Evolutionary conservation across 2,329 filamentous ascomycete genomes (phyloP).

Genomic region (Westerdykella aurantiaca): DNA sequence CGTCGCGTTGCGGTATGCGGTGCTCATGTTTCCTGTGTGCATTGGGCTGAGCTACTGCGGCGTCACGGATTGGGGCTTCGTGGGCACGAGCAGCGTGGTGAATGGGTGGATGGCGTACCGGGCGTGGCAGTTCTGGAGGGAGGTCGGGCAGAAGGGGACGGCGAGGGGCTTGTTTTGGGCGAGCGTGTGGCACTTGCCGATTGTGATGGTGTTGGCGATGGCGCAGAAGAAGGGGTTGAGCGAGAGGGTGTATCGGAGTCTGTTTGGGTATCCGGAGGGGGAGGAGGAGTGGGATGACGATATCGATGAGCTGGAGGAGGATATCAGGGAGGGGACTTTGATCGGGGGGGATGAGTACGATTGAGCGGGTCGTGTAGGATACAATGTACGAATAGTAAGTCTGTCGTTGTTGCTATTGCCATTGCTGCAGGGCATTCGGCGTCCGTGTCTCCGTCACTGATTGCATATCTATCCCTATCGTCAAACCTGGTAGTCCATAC

Average conservation of each 20-base stretch:
- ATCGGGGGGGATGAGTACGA: background rate
- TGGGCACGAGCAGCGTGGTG: slow-evolving; percentile 70
- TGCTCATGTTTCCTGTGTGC: slow-evolving; percentile 83
- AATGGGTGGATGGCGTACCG: slow-evolving; percentile 82
- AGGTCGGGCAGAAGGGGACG: slow-evolving; percentile 70
- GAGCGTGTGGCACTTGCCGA: slow-evolving; percentile 91
- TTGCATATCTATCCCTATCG: too few relatives aligned
- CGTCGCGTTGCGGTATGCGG: slow-evolving; percentile 79
- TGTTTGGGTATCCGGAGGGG: slow-evolving; percentile 28
- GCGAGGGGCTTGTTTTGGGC: slow-evolving; percentile 92
- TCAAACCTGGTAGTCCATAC: too few relatives aligned
- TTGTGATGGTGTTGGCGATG: slow-evolving; percentile 82
- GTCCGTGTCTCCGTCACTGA: too few relatives aligned
- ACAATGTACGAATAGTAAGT: too few relatives aligned
- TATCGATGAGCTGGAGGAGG: slow-evolving; percentile 20
- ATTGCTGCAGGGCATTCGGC: too few relatives aligned
- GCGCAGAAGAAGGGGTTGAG: slow-evolving; percentile 79
- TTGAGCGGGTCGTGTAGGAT: too few relatives aligned
- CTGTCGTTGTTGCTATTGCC: too few relatives aligned
- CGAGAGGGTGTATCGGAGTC: slow-evolving; percentile 26
- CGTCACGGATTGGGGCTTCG: slow-evolving; percentile 81
- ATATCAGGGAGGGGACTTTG: slow-evolving; percentile 7
- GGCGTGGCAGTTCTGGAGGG: slow-evolving; percentile 74
- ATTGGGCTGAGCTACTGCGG: slow-evolving; percentile 69
- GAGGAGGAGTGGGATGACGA: slow-evolving; percentile 32